Base-by-base conservation (phyloP, 345 rosid species). In the Heritiera fomes region DNA sequence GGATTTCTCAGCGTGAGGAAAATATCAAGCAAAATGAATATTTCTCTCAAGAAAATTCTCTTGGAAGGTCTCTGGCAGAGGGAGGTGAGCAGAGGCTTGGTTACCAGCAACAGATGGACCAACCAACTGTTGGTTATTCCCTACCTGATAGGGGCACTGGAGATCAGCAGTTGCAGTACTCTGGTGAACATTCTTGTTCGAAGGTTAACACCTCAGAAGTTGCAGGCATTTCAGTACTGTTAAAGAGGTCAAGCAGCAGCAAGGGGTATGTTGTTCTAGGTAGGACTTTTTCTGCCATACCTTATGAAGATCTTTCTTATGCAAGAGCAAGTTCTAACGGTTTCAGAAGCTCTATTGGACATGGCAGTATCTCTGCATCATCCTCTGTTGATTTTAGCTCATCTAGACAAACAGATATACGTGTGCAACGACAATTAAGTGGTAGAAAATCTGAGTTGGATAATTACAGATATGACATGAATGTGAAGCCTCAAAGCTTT, bases 311-410 rank as follows among this genome's bases (percentile, higher is more conserved):
- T 52, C 83, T 90, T 71, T 89, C 93, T 71, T 94, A 85, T 79
- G 82, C 87, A 76, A 88, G 97, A 83, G 89, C 89, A 69, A 86
- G 85, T 84, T 80, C 88, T 75, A 88, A 83, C 84, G 89, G 94
- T 85, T 87, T 90, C 69, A 90, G 94, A 91, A 94, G 95, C 91
- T 96, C 95, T 73, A 76, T 87, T 32, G 95, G 95, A 71, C 87
- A 87, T 82, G 89, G 89, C 34, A 96, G 93, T 84, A 81, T 80
- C 28, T 96, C 99, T 43, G 86, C 93, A 80, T 90, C 98, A 61
- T 94, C 99, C 74, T 94, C 98, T 77, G 78, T 87, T 80, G 98
- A 96, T 88, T 85, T 85, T 38, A 81, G 89, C 84, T 90, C 95
- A 75, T 85, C 85, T 78, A 89, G 92, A 80, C 93, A 84, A 67